phyloP scores from a whole-genome alignment of 257 asterid genomes.

The Solanum sitiens region DNA sequence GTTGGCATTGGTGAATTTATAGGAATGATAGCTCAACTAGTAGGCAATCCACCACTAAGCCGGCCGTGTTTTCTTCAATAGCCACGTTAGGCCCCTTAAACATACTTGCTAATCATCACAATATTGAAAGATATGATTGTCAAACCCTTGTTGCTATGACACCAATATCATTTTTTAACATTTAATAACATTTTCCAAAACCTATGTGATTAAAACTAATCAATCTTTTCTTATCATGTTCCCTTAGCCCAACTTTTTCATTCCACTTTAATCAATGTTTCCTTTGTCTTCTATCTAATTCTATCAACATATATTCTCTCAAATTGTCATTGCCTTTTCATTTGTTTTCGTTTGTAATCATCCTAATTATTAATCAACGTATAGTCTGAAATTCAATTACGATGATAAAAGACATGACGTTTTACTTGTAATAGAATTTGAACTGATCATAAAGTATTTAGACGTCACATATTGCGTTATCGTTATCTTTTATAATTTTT shows the following conservation, averaged over 20 bases:
- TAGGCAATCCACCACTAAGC: constrained; percentile 18
- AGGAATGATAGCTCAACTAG: constrained; percentile 16
- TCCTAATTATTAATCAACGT: no score
- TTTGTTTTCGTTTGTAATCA: neutral
- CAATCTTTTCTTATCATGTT: constrained; percentile 33
- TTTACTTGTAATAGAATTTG: no score
- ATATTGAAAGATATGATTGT: neutral
- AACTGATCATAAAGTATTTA: no score
- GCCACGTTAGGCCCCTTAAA: constrained; percentile 21
- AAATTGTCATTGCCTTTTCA: neutral
- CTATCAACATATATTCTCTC: neutral
- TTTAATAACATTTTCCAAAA: constrained; percentile 11
- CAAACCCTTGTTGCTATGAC: constrained; percentile 25
- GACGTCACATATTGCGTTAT: no score
- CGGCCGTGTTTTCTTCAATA: constrained; percentile 13
- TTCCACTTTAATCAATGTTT: constrained; percentile 24
- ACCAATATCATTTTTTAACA: neutral
- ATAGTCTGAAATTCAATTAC: no score
- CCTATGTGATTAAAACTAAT: constrained; percentile 28
- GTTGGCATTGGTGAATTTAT: constrained; percentile 20
- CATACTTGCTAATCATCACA: neutral
- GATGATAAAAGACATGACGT: no score
- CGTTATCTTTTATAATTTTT: neutral
- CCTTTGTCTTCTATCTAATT: neutral
- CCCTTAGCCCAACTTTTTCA: constrained; percentile 27